Base-by-base conservation (phyloP, 768 basidiomycete species). In the Pleurotus giganteus region DNA sequence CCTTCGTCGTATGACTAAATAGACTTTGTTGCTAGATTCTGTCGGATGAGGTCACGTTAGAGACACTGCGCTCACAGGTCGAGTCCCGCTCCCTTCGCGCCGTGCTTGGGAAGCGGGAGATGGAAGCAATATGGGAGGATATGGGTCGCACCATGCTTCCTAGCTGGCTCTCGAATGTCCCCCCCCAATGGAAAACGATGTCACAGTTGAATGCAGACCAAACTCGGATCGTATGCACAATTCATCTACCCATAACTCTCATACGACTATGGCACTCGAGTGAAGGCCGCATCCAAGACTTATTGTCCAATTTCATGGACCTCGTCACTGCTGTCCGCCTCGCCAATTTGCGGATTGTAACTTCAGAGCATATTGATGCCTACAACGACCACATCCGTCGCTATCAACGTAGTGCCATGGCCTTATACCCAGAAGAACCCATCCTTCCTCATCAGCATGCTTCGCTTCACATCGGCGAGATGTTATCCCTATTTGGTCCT, bases 21-120 rank as follows among this genome's bases (percentile, higher is more conserved):
- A n/a, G n/a, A n/a, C n/a, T n/a, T n/a, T n/a, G n/a, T n/a, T 45
- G 4, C 7, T 27, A 21, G 43, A 45, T 24, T 45, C 5, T 7
- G 4, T 4, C 43, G 4, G 43, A 45, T 7, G 21, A 17, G n/a
- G n/a, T 27, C 13, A 23, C 43, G 21, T 9, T 21, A 17, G 24
- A 47, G 46, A 13, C 26, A 2, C 23, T 47, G 13, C 46, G n/a
- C n/a, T n/a, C n/a, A n/a, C n/a, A n/a, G n/a, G n/a, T 15, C 15
- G 23, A 32, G 52, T 47, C 4, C 19, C 28, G 5, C 24, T 27
- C 36, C 15, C 11, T 8, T 12, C 32, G 21, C 17, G 32, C 11
- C 29, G 56, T 72, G 15, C 66, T 74, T 4, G 69, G 70, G 1
- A 60, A 61, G 31, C 61, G 66, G 46, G 52, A 71, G n/a, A 66